Evolutionary conservation across 177 flowering plant genomes (phyloP), one percentile per base, ranked within the genome.

Genomic region (Telopea speciosissima): DNA sequence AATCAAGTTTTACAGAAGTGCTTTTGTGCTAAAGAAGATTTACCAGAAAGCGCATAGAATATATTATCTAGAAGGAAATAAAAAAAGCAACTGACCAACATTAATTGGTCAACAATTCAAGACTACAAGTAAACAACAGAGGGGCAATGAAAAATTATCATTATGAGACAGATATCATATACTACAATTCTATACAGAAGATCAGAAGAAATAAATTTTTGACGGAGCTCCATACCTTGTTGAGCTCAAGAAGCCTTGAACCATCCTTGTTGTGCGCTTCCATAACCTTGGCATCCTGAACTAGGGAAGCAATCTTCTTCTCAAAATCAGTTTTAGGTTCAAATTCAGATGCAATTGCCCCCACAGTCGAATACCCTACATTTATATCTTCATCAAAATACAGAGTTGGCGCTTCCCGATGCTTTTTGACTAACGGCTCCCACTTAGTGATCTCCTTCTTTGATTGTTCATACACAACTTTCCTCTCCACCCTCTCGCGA

Each of bases 241-340:
- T 90, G 11, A 92, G 72, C 81, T 95, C 97, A 72, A 95, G 93
- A 74, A 95, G 90, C 83, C 80, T 86, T 7, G 89, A 78, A 79
- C 99, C 99, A 78, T 95, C 99, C 60, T 81, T 83, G 45, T 61
- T 81, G 74, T 89, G 87, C 66, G 97, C 99, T 70, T 90, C 94
- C 74, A 75, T 74, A 81, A 95, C 74, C 75, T 81, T 81, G 13
- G 82, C 76, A 77, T 90, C 81, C 73, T 75, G 65, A 54, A 92
- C 75, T 63, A 92, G 66, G 5, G 93, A 78, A 59, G 86, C 87
- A 54, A 95, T 93, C 75, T 87, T 84, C 82, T 86, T 89, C 84
- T 95, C 99, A 71, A 95, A 88, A n/a, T 86, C 90, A 66, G 90
- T 91, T 73, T 94, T 86, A 19, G 97, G 93, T 73, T 88, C 81